Evolutionary conservation across 495 filamentous ascomycete genomes (phyloP).

Genomic region (Gamarada debralockiae): DNA sequence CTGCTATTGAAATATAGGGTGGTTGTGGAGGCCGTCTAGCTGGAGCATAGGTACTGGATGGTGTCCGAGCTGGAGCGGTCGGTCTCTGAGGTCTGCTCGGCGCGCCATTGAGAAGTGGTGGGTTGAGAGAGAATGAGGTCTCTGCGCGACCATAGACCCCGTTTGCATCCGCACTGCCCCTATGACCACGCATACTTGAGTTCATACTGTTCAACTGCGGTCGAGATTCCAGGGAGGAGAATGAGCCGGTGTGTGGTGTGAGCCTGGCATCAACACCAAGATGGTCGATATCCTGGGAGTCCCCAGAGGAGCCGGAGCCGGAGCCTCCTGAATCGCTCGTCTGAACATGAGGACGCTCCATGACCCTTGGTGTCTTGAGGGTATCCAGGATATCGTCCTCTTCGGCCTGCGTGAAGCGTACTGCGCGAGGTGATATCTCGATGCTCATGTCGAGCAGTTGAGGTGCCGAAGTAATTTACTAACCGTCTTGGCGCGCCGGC

Average conservation of each 20-base stretch:
- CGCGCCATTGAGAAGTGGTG: constrained; percentile 23
- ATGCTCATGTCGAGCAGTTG: constrained; percentile 28
- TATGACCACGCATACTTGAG: constrained; percentile 16
- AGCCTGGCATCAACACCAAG: constrained; percentile 36
- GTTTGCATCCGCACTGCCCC: constrained; percentile 15
- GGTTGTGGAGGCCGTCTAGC: constrained; percentile 57
- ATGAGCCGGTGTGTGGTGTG: constrained; percentile 20
- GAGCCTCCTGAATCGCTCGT: constrained; percentile 62
- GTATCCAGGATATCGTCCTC: constrained; percentile 27
- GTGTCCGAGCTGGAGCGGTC: constrained; percentile 56
- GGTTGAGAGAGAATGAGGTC: constrained; percentile 2
- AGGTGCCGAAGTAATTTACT: neutral
- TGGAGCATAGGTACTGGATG: constrained; percentile 72
- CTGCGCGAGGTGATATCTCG: constrained; percentile 46
- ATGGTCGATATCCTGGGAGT: constrained; percentile 41
- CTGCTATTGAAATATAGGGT: constrained; percentile 23
- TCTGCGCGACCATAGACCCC: constrained; percentile 24
- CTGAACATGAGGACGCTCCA: constrained; percentile 51
- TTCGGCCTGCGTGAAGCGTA: constrained; percentile 46
- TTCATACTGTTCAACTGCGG: constrained; percentile 26
- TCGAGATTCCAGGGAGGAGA: constrained; percentile 31
- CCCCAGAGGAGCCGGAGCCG: constrained; percentile 53
- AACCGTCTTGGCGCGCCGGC: neutral
- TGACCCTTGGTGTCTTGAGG: constrained; percentile 33
- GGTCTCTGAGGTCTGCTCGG: constrained; percentile 51